phyloP scores from a whole-genome alignment of 371 early-diverging fungal species.

The Mucor irregularis region DNA sequence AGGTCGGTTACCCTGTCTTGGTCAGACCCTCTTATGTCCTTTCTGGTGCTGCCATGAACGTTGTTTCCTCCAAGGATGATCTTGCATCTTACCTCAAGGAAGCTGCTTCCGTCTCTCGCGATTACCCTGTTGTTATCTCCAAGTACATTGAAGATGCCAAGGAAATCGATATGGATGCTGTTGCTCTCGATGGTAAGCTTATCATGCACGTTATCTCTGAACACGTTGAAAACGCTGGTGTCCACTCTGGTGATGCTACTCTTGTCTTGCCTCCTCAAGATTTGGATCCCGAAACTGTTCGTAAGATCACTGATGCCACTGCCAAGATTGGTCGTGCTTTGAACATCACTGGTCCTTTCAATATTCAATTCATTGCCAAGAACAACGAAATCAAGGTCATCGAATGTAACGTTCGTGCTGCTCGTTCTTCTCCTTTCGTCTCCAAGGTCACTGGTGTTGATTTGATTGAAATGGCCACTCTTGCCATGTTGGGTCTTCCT shows the following conservation, averaged over 20 bases:
- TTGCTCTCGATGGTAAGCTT: constrained; percentile 87
- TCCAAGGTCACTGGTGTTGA: constrained; percentile 91
- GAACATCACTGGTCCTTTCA: constrained; percentile 93
- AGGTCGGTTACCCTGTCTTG: constrained; percentile 90
- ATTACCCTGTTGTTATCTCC: constrained; percentile 93
- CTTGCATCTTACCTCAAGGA: constrained; percentile 77
- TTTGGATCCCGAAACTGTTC: constrained; percentile 84
- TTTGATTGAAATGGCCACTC: constrained; percentile 91
- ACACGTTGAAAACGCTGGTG: constrained; percentile 97
- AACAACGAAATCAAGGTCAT: constrained; percentile 95
- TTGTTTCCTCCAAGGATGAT: constrained; percentile 80
- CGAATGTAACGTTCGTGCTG: constrained; percentile 95
- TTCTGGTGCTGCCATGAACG: constrained; percentile 97
- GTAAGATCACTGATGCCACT: constrained; percentile 82
- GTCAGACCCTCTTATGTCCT: constrained; percentile 95
- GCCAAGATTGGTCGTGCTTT: constrained; percentile 88
- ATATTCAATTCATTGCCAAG: constrained; percentile 96
- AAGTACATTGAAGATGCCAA: constrained; percentile 95
- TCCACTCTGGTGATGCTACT: constrained; percentile 97
- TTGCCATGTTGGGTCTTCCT: constrained; percentile 84
- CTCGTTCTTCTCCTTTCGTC: constrained; percentile 94
- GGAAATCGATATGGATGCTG: constrained; percentile 96
- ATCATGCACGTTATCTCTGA: constrained; percentile 88
- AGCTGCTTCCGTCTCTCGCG: constrained; percentile 86
- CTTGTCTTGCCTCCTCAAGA: constrained; percentile 91